phyloP scores from a whole-genome alignment of 1,284 basidiomycete genomes.

The Tylopilus sp. region DNA sequence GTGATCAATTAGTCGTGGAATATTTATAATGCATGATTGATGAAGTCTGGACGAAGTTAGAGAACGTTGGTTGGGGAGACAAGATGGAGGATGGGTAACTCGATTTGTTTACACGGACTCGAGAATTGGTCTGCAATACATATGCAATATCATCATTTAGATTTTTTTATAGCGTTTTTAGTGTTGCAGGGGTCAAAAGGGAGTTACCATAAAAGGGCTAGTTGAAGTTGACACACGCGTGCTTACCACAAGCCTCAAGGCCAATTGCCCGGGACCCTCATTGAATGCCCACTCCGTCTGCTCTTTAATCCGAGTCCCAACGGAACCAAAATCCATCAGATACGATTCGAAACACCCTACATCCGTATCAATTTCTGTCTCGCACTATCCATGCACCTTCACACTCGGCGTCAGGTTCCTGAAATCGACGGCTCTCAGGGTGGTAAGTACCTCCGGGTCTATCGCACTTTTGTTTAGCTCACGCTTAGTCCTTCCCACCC shows the following conservation, averaged over 20 bases:
- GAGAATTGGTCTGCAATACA: no score
- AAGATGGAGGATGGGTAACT: conserved; percentile 1
- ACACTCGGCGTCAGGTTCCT: conserved; percentile 49
- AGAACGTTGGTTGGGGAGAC: no score
- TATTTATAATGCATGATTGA: conserved; percentile 37
- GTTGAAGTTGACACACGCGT: conserved; percentile 11
- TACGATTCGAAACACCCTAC: neutral
- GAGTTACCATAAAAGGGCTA: conserved; percentile 26
- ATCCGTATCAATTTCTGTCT: neutral
- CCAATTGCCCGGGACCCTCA: neutral
- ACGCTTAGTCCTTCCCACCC: neutral
- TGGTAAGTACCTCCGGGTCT: conserved; percentile 44
- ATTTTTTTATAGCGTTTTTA: no score
- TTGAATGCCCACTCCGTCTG: neutral
- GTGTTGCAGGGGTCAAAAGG: no score
- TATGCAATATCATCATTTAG: neutral
- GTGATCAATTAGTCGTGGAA: conserved; percentile 34
- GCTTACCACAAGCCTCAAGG: conserved; percentile 8
- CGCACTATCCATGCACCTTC: conserved; percentile 13
- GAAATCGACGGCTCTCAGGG: conserved; percentile 58
- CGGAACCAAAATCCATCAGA: neutral
- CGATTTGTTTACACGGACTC: conserved; percentile 4
- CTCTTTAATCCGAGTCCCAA: no score
- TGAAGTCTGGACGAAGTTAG: no score
- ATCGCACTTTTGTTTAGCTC: conserved; percentile 4